These are phyloP conservation scores for Eudorina sp. DNA, from an alignment of 139 green algal species.

Conservation along the genomic window DNA sequence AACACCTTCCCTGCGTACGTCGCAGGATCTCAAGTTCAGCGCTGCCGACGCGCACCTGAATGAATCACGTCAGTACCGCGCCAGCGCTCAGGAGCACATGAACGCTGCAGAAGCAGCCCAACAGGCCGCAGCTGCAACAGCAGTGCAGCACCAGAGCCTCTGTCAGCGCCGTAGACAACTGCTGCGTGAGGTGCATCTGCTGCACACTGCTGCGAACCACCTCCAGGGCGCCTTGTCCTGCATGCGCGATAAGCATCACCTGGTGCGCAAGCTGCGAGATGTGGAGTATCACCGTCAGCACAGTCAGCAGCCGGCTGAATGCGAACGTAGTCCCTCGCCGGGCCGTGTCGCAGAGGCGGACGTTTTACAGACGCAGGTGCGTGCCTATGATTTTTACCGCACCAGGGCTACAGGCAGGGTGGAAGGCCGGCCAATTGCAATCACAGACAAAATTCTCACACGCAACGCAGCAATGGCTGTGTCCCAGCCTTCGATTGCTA, in stretches of 20 bases:
- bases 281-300: conserved; percentile 1
- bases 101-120: not conserved
- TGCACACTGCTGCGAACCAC: conserved; percentile 11
- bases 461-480: too few species aligned
- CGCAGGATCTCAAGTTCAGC: conserved; percentile 30
- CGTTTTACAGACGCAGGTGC: conserved; percentile 38
- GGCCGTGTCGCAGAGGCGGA: not conserved
- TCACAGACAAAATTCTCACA: too few species aligned
- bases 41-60: not conserved
- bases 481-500: too few species aligned
- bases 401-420: too few species aligned
- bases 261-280: conserved; percentile 10
- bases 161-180: not conserved
- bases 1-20: not conserved
- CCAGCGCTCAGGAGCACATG: not conserved
- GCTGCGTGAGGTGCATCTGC: conserved; percentile 3
- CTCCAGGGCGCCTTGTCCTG: conserved; percentile 36
- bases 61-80: not conserved
- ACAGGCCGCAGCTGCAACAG: not conserved
- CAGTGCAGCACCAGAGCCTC: not conserved
- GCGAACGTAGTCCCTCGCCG: not conserved
- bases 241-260: conserved; percentile 48
- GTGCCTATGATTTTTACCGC: too few species aligned
- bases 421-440: too few species aligned
- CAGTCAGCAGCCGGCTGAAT: not conserved